Evolutionary conservation across 306 rosid genomes (phyloP), one percentile per base, ranked within the genome.

Genomic region (Lathyrus tuberosus): DNA sequence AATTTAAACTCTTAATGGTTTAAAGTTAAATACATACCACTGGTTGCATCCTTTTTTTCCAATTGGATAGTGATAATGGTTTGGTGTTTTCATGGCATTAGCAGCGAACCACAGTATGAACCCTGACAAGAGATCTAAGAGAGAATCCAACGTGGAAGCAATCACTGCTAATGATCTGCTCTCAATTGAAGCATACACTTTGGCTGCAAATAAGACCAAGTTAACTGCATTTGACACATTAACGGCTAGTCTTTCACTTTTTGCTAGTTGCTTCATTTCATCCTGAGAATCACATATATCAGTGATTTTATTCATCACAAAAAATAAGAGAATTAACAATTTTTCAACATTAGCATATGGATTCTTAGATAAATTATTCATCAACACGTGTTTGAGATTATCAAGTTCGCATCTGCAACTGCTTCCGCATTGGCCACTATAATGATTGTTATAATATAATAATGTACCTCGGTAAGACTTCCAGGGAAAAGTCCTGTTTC

Each of bases 31-130:
- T 20, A 15, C 58, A 7, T 52, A 87, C 97, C 89, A 91, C 79
- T 42, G 97, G 92, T 41, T 90, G 95, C 97, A 90, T 88, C 44
- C 90, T 90, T 53, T 83, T 84, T 88, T 90, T 90, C 97, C 97
- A 65, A 90, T 90, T 63, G 97, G 97, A 65, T 90, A 90, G 78
- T 74, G 79, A 78, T 31, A 88, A 14, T 72, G 86, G 80, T 90
- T 90, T 3, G 95, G 88, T 13, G n/a, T 81, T 82, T 44, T 86
- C 97, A 90, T 90, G 74, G 92, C 80, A 74, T 82, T 0, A 8
- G 95, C 77, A 53, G 97, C 88, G 64, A 84, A 90, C 97, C 97
- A 90, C 69, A 90, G 65, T 16, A 90, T 90, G 79, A 88, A 88
- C 14, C 97, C 97, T 8, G 95, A 91, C 74, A 91, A 64, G 69